phyloP scores from a whole-genome alignment of 2,329 filamentous ascomycete genomes.

The Zymoseptoria passerinii region DNA sequence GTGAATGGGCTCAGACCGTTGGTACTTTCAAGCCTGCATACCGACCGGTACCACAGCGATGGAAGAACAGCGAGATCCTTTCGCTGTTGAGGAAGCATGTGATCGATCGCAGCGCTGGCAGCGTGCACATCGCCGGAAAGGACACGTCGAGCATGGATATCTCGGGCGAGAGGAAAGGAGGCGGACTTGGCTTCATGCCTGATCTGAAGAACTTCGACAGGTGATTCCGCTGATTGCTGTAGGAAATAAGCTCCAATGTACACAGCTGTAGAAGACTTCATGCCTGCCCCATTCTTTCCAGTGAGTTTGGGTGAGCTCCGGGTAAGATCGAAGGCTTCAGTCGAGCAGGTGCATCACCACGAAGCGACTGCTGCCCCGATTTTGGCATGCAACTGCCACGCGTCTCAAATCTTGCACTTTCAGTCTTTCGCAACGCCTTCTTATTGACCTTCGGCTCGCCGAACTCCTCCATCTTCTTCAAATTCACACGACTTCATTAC shows the following conservation, averaged over 20 bases:
- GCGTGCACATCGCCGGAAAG: slow-evolving; percentile 39
- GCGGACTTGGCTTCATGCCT: slow-evolving; percentile 45
- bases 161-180: slow-evolving; percentile 28
- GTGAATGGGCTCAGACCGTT: slow-evolving; percentile 95
- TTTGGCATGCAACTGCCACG: not conserved
- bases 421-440: too few species aligned
- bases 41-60: slow-evolving; percentile 76
- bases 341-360: too few species aligned
- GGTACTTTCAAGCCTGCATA: slow-evolving; percentile 93
- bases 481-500: slow-evolving; percentile 3
- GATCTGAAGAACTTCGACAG: slow-evolving; percentile 41
- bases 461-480: not conserved
- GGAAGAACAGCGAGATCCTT: slow-evolving; percentile 77
- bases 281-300: not conserved
- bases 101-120: slow-evolving; percentile 56
- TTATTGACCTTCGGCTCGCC: not conserved
- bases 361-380: too few species aligned
- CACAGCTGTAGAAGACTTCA: not conserved
- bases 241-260: not conserved
- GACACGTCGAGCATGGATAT: slow-evolving; percentile 25
- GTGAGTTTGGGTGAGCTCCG: not conserved
- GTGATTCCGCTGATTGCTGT: slow-evolving; percentile 4
- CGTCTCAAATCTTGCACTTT: not conserved
- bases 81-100: slow-evolving; percentile 73
- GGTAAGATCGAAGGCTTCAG: not conserved